Base-by-base conservation (phyloP, 305 asterid species). In the Fraxinus dipetala region DNA sequence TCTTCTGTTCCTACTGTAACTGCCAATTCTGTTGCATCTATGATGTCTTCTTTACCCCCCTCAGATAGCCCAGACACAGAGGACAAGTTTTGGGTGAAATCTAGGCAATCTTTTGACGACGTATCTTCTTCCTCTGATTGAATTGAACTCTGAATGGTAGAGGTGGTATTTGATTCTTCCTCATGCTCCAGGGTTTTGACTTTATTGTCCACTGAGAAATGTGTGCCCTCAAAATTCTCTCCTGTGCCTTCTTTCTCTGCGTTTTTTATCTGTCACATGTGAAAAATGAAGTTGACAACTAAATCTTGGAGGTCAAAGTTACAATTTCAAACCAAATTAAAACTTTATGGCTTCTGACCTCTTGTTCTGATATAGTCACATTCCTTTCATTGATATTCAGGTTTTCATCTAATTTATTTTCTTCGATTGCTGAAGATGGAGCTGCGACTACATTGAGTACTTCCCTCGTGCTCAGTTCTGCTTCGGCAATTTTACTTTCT, bases 171-270 rank as follows among this genome's bases (percentile, higher is more conserved):
- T 67, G 74, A 67, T 28, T 4, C 16, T 70, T 70, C 24, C 11
- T 70, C 75, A 70, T 31, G 43, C 24, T 70, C 75, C 43, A 70
- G 43, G 40, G 75, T 70, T 70, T 30, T 31, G 75, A 31, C 75
- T 75, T 36, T 10, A 43, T 45, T 51, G 16, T 26, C 40, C 48
- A 63, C 24, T 75, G 40, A 69, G 67, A 72, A 24, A 81, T 22
- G 48, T 28, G 36, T 20, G 45, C n/a, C 69, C 51, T 75, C 77
- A 65, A 75, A 36, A 26, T 63, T 81, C 36, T 45, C 51, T 43
- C 18, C 35, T n/a, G 20, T 75, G 84, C 35, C 77, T 67, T 81
- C 56, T 65, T 20, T 76, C 67, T 75, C 51, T 51, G 48, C 9
- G 0, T 61, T 56, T 18, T 81, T 63, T 26, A n/a, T 6, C 84